Base-by-base conservation (phyloP, 495 filamentous ascomycete genomes). In the Penicillium bovifimosum region DNA sequence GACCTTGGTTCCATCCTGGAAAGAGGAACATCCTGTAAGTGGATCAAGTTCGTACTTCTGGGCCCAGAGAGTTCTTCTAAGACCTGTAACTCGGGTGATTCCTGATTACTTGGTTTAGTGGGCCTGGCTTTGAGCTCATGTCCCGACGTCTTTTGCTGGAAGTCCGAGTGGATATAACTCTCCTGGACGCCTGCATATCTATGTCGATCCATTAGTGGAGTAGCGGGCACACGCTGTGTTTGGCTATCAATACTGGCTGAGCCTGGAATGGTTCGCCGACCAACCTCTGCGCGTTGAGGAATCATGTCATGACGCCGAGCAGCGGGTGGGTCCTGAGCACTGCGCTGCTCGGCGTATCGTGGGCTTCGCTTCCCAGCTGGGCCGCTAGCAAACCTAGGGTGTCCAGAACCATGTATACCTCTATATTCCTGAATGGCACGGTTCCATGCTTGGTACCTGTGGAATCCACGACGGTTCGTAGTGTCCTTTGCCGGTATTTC, bases 371-470 rank as follows among this genome's bases (percentile, higher is more conserved):
- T 47, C 38, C 59, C 58, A 36, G 54, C 18, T 2, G 52, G 41
- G 7, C 28, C 33, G 41, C 47, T 41, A 24, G 45, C 35, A 18
- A 53, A 14, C 5, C 44, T 55, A 8, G 36, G 34, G 24, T 57
- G 58, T 27, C 54, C 45, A 42, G 60, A 47, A 8, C 32, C 54
- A 31, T 57, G 65, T 29, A 58, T 56, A 29, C 59, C 51, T 35
- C 69, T 67, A 51, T 74, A 75, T 35, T 67, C 62, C 52, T 67
- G 65, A 40, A 74, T 58, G 9, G 73, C 73, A 41, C 70, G 71
- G 41, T 74, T 71, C 74, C 74, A 76, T 43, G 72, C 74, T 59
- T 75, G 66, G 47, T 76, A 76, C 55, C 74, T 67, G 59, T 66
- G 74, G 42, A 76, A 76, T n/a, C 72, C 74, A 38, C 74, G 72